Evolutionary conservation across 352 stramenopile genomes (phyloP).

Genomic region (Phytophthora cajani): DNA sequence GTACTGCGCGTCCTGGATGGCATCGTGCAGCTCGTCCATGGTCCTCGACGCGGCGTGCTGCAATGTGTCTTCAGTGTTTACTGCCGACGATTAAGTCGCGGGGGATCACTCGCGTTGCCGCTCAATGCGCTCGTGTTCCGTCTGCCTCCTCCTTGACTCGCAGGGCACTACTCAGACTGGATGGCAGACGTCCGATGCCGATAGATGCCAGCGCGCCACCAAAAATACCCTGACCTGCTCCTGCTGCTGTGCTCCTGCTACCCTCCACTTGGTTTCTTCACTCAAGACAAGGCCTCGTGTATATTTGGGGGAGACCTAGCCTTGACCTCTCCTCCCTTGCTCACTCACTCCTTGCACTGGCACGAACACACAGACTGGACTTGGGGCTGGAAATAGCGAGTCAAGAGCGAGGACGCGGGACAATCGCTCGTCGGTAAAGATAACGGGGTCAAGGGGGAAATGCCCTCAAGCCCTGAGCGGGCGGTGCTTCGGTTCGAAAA

Average conservation of each 20-base stretch:
- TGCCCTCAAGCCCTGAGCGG: slow-evolving; percentile 2
- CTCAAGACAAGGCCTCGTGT: not conserved
- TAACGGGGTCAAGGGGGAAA: not conserved
- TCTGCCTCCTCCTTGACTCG: slow-evolving; percentile 4
- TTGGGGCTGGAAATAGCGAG: slow-evolving; percentile 24
- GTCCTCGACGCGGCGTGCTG: slow-evolving; percentile 2
- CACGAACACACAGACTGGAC: slow-evolving; percentile 2
- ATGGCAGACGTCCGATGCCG: not conserved
- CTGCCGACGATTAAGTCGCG: not conserved
- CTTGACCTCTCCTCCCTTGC: not conserved
- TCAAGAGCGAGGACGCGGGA: slow-evolving; percentile 9
- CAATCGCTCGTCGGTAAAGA: slow-evolving; percentile 8
- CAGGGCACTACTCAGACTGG: slow-evolving; percentile 14
- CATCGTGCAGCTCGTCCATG: slow-evolving; percentile 91
- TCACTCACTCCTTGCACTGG: not conserved
- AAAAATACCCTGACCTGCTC: slow-evolving; percentile 15
- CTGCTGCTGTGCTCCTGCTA: too few relatives aligned
- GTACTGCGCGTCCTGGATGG: slow-evolving; percentile 91
- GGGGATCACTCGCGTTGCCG: not conserved
- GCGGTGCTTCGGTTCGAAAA: slow-evolving; percentile 19
- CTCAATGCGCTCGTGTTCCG: not conserved
- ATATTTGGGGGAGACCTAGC: not conserved
- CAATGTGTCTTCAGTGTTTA: not conserved
- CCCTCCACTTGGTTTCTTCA: not conserved
- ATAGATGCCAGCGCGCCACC: not conserved